Evolutionary conservation across 345 rosid genomes (phyloP).

Genomic region (Conringia planisiliqua): DNA sequence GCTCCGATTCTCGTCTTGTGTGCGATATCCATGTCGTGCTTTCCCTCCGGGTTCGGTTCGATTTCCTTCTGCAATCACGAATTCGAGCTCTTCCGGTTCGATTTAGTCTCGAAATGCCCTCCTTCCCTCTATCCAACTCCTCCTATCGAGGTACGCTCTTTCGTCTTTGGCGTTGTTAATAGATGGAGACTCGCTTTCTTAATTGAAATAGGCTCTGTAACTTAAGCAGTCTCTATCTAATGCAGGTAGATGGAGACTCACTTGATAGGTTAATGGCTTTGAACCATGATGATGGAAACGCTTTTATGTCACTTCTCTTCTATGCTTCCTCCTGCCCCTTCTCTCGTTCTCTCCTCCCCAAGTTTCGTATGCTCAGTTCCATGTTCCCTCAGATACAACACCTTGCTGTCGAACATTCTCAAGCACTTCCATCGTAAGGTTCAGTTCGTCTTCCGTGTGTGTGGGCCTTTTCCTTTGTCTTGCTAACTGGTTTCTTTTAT

Average conservation of each 20-base stretch:
- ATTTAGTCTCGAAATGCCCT: constrained; percentile 59
- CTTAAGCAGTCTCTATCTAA: no score
- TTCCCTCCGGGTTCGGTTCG: constrained; percentile 23
- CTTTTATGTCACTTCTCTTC: constrained; percentile 59
- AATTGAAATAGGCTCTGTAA: no score
- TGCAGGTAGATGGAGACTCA: constrained; percentile 66
- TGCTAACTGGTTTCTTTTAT: background rate
- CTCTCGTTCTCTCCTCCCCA: constrained; percentile 43
- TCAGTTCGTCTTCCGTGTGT: no score
- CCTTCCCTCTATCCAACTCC: constrained; percentile 55
- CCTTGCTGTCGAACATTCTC: constrained; percentile 65
- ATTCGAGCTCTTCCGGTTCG: constrained; percentile 38
- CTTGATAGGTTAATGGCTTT: constrained; percentile 47
- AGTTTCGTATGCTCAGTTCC: constrained; percentile 54
- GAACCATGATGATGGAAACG: constrained; percentile 32
- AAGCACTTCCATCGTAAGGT: constrained; percentile 75
- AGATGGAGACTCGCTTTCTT: no score
- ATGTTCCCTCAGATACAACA: constrained; percentile 90
- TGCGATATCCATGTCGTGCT: constrained; percentile 26
- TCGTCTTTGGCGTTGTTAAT: no score
- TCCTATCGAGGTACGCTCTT: constrained; percentile 51
- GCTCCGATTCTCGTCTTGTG: constrained; percentile 33
- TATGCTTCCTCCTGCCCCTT: constrained; percentile 93
- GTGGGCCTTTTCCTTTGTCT: no score
- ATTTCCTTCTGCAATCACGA: constrained; percentile 47